phyloP scores from a whole-genome alignment of 2,329 filamentous ascomycete species.

The Aspergillaceae sp. region DNA sequence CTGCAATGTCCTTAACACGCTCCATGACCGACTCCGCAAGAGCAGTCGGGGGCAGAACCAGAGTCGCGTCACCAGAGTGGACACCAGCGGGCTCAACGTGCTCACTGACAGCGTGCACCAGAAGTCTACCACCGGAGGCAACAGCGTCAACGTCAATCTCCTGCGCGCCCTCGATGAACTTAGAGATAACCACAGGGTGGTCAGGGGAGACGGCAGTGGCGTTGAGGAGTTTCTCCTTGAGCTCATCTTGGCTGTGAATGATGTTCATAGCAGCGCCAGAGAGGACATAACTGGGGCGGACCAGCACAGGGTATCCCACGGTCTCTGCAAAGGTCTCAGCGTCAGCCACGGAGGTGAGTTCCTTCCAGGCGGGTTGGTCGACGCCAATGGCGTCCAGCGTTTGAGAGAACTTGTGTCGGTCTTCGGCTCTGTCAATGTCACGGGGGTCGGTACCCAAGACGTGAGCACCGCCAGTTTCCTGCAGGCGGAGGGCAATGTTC shows the following conservation, averaged over 20 bases:
- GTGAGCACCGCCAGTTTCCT: conserved; percentile 82
- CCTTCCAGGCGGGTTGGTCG: conserved; percentile 96
- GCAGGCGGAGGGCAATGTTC: conserved; percentile 90
- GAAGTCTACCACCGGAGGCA: conserved; percentile 71
- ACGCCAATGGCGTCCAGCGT: conserved; percentile 95
- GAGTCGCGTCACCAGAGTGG: conserved; percentile 92
- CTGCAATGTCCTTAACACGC: conserved; percentile 87
- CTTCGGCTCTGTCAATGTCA: conserved; percentile 96
- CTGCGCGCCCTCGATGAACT: conserved; percentile 93
- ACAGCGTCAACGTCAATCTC: conserved; percentile 97
- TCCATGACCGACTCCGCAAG: conserved; percentile 70
- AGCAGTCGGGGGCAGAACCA: conserved; percentile 78
- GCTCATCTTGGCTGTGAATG: conserved; percentile 76
- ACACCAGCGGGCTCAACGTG: conserved; percentile 97
- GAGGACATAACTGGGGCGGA: conserved; percentile 89
- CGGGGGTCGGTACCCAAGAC: conserved; percentile 86
- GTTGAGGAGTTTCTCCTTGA: conserved; percentile 89
- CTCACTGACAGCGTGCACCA: conserved; percentile 88
- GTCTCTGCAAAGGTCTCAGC: conserved; percentile 78
- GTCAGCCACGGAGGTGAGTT: conserved; percentile 79
- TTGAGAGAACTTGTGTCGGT: conserved; percentile 95
- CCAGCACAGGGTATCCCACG: conserved; percentile 89
- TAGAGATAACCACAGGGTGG: conserved; percentile 94
- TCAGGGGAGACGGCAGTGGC: conserved; percentile 87
- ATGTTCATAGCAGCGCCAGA: conserved; percentile 98